These are phyloP conservation scores for Xerocomus brunneocitrinus DNA, from an alignment of 768 basidiomycete species.

Conservation along the genomic window DNA sequence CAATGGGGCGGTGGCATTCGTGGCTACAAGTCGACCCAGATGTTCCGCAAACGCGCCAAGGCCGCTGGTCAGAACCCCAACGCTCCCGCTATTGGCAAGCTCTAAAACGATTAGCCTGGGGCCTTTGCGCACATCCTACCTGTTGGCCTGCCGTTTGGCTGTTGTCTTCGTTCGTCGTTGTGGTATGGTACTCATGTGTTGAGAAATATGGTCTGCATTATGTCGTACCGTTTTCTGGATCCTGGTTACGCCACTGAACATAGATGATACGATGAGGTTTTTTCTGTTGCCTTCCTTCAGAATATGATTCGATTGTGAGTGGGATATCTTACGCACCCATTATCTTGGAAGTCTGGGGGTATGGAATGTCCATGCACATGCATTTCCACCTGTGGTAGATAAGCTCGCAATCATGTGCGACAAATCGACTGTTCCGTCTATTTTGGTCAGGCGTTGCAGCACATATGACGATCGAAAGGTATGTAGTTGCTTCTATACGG, in stretches of 20 bases:
- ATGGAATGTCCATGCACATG: too few relatives aligned
- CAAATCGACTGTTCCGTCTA: too few relatives aligned
- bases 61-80: constrained; percentile 68
- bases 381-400: too few relatives aligned
- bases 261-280: background rate
- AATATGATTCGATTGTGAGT: background rate
- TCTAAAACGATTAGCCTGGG: constrained; percentile 36
- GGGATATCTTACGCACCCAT: background rate
- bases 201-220: constrained; percentile 15
- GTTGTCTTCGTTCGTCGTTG: constrained; percentile 7
- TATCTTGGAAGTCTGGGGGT: too few relatives aligned
- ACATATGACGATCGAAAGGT: too few relatives aligned
- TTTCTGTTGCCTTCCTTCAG: background rate
- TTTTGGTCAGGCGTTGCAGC: too few relatives aligned
- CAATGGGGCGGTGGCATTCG: constrained; percentile 96
- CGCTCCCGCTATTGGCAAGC: constrained; percentile 57
- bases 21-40: constrained; percentile 91
- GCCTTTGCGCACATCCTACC: too few relatives aligned
- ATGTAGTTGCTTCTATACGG: too few relatives aligned
- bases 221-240: background rate
- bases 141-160: background rate
- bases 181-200: constrained; percentile 14
- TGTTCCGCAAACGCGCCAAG: constrained; percentile 92
- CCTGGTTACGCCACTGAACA: background rate
- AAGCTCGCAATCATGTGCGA: too few relatives aligned